phyloP scores from a whole-genome alignment of 164 flowering plant species.

The Annona cherimola region DNA sequence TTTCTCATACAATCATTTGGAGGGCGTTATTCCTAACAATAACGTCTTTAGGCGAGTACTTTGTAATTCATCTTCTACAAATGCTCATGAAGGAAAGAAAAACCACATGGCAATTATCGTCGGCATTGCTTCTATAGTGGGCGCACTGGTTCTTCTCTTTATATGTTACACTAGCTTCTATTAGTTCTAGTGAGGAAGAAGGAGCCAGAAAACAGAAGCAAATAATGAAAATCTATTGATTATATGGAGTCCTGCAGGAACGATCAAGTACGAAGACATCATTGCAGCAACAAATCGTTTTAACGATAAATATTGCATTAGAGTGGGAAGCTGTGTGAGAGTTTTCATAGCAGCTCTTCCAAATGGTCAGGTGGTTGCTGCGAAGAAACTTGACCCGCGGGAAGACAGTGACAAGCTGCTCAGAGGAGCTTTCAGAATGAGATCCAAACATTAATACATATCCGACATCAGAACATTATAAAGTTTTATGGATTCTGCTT shows the following conservation, averaged over 20 bases:
- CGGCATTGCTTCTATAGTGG: neutral
- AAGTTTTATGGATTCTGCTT: slow-evolving; percentile 10
- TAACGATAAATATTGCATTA: neutral
- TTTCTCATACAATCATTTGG: neutral
- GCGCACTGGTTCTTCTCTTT: neutral
- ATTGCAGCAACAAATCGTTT: neutral
- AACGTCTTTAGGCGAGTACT: neutral
- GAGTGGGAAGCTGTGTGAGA: slow-evolving; percentile 2
- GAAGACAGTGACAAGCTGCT: neutral
- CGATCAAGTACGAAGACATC: slow-evolving; percentile 1
- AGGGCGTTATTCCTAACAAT: neutral
- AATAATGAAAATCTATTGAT: neutral
- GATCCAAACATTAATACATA: neutral
- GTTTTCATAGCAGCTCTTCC: slow-evolving; percentile 11
- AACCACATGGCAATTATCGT: neutral
- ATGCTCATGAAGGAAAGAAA: neutral
- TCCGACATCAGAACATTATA: slow-evolving; percentile 7
- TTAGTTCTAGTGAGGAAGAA: neutral
- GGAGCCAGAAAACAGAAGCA: neutral
- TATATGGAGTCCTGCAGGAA: slow-evolving; percentile 1
- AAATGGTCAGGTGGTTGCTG: slow-evolving; percentile 3
- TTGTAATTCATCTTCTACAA: neutral
- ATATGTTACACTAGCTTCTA: neutral
- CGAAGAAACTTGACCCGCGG: neutral
- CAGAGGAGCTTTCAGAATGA: slow-evolving; percentile 1